Base-by-base conservation (phyloP, 257 asterid genomes). In the Forsythia viridissima region DNA sequence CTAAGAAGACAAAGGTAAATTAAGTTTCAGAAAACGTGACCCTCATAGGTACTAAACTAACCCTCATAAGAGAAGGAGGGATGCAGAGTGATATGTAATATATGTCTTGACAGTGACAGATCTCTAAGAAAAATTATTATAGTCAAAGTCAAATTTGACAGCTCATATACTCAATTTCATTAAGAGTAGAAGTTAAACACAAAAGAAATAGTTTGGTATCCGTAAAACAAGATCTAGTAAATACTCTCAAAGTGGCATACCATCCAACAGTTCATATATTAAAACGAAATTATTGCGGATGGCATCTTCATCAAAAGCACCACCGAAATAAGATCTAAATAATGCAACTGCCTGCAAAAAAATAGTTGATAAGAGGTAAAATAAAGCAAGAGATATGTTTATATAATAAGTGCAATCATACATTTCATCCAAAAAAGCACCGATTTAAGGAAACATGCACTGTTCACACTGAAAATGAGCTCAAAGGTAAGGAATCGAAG, bases 291-390 rank as follows among this genome's bases (percentile, higher is more conserved):
- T 96, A 81, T 96, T 96, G 85, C 99, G 99, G 70, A 96, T 96
- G 52, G 99, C 98, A 86, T 93, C 99, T 86, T 96, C 99, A 84
- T 96, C 99, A 75, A 96, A 96, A 77, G 99, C 94, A 70, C 99
- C 98, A 40, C 99, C 98, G 66, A 96, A 96, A 84, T 96, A 96
- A 52, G 99, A 93, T 80, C 93, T 96, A 82, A 96, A 96, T 80
- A 96, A 87, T 76, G 91, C 84, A 82, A 96, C 98, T 70, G 99
- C 99, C 99, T 96, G 97, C 87, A 85, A 30, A 81, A 21, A 73
- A 75, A 85, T 24, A 24, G 61, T 52, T 52, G 61, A 80, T 70
- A 38, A 38, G 66, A 44, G 52, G 52, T 89, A 79, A 84, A 82
- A 72, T 67, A 84, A 36, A 57, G 70, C 69, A 74, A 70, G 82